Percentiles rank a stretch among this genome's conserved stretches.
These are phyloP conservation scores for Saccharomycopsis fermentans DNA, from an alignment of 805 yeast species.

Conservation along the genomic window DNA sequence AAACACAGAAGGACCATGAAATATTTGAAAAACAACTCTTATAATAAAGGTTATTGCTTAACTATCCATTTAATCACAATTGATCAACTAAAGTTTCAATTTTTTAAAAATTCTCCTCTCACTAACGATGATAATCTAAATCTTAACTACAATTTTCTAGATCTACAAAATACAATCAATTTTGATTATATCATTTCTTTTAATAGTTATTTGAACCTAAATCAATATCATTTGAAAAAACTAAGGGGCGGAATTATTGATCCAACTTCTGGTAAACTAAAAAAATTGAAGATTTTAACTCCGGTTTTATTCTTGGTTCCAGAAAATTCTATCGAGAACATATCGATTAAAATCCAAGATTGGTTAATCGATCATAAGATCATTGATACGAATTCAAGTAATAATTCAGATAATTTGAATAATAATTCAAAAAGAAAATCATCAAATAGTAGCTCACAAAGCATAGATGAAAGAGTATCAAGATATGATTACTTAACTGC, in stretches of 20 bases:
- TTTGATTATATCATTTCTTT: slow-evolving; percentile 39
- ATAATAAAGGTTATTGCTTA: slow-evolving; percentile 11
- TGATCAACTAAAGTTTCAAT: slow-evolving; percentile 17
- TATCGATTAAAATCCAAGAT: slow-evolving; percentile 20
- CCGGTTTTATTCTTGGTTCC: slow-evolving; percentile 40
- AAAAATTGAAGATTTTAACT: background rate
- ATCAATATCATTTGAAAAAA: slow-evolving; percentile 24
- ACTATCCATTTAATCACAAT: slow-evolving; percentile 16
- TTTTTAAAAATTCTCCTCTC: slow-evolving; percentile 2
- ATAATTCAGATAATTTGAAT: background rate
- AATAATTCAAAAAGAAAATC: background rate
- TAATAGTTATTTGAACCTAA: slow-evolving; percentile 32
- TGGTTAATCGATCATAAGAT: slow-evolving; percentile 16
- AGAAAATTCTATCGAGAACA: slow-evolving; percentile 36
- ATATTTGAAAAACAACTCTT: slow-evolving; percentile 3
- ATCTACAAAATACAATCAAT: slow-evolving; percentile 9
- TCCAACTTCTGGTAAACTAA: background rate
- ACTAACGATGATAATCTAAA: background rate
- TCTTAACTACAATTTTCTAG: slow-evolving; percentile 8
- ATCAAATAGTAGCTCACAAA: background rate
- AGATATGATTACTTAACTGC: background rate
- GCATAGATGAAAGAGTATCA: background rate
- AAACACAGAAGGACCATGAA: slow-evolving; percentile 8
- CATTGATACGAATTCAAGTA: slow-evolving; percentile 8
- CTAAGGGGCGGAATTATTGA: slow-evolving; percentile 19